Base-by-base conservation (phyloP, 371 early-diverging fungal genomes). In the Mortierella sp. region DNA sequence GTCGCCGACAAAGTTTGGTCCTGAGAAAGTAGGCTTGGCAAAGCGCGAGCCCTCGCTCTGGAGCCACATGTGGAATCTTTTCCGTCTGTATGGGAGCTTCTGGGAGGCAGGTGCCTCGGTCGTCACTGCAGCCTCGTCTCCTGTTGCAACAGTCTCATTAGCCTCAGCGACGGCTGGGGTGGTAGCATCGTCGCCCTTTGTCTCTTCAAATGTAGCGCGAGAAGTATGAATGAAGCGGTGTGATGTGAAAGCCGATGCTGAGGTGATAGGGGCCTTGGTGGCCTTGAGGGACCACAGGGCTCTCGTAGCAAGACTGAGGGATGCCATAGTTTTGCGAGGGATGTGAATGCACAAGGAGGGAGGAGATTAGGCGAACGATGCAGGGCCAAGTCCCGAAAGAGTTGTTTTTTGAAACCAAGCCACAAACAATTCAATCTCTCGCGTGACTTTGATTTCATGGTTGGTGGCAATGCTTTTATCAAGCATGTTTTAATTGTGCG, bases 1-100 rank as follows among this genome's bases (percentile, higher is more conserved):
- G 8, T 75, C 74, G 75, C 79, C 66, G 32, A 83, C 68, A 67
- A 62, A 83, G 68, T 83, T 83, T 61, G 75, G 62, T 62, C 83
- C 78, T 16, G 71, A 64, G 62, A 72, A 70, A 26, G 75, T 64
- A 6, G 83, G 78, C 16, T 51, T 75, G 5, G 62, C 72, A 16
- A 72, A 83, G 35, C 75, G 70, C 5, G 66, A 14, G 3, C 83
- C 83, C 26, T 78, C 83, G 28, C 39, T 32, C 26, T 67, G 65
- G 30, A 78, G 79, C 83, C 83, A 83, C 49, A 52, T 26, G 59
- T 78, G 62, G 40, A 83, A 77, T 20, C 65, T 78, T 70, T 73
- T 83, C 64, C 83, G 63, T 67, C 77, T 73, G 65, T 68, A 51
- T 14, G 83, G 79, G 0, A 83, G 68, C 69, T 75, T 80, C 20